Evolutionary conservation across 768 basidiomycete species (phyloP).

Genomic region (Lentinula guzmanii): DNA sequence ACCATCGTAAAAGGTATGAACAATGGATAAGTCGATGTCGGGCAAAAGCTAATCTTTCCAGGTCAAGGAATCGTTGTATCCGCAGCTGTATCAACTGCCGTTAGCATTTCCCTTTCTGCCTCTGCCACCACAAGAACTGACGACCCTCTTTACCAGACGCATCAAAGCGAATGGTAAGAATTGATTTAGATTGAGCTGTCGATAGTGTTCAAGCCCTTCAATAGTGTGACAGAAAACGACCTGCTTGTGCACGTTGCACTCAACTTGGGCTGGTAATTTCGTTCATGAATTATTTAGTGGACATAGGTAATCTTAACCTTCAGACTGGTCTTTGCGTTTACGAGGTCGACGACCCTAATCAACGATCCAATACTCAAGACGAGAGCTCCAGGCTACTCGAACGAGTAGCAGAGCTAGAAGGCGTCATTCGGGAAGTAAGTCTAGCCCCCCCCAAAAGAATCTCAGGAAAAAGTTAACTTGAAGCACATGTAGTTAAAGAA

Average conservation of each 20-base stretch:
- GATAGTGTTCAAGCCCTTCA: neutral
- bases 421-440: constrained; percentile 72
- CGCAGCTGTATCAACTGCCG: constrained; percentile 69
- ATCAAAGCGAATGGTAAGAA: constrained; percentile 63
- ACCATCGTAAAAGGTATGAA: constrained; percentile 6
- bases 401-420: constrained; percentile 78
- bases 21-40: neutral
- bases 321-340: constrained; percentile 82
- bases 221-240: constrained; percentile 45
- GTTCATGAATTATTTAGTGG: neutral
- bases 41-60: constrained; percentile 14
- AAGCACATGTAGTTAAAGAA: constrained; percentile 51
- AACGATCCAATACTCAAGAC: constrained; percentile 48
- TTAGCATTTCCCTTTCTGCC: neutral
- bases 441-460: neutral
- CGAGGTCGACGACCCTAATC: constrained; percentile 71
- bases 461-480: neutral
- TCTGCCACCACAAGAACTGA: neutral
- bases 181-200: neutral
- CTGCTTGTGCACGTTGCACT: constrained; percentile 43
- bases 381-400: constrained; percentile 63
- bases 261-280: constrained; percentile 41
- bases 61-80: constrained; percentile 65
- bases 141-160: constrained; percentile 24
- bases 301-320: neutral